phyloP scores from a whole-genome alignment of 495 filamentous ascomycete genomes.

The Melanomma pulvis-pyrius region DNA sequence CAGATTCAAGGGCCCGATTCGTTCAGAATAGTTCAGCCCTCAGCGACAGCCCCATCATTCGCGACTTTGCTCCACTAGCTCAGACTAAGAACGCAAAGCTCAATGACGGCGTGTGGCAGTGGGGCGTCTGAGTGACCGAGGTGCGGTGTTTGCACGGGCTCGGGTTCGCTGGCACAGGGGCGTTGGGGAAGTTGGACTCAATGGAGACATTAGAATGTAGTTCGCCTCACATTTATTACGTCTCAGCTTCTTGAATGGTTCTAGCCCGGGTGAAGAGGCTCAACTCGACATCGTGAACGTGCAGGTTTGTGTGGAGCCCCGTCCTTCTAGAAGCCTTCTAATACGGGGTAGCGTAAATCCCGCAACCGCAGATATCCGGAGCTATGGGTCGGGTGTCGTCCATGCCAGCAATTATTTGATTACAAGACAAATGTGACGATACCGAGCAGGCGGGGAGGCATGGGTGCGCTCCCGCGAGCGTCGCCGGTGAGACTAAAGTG shows the following conservation, averaged over 20 bases:
- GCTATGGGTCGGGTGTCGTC: background rate
- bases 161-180: background rate
- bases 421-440: background rate
- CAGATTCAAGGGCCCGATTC: background rate
- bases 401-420: background rate
- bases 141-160: background rate
- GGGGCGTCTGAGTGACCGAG: conserved; percentile 9
- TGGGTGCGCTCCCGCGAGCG: background rate
- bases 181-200: background rate
- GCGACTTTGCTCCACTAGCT: conserved; percentile 15
- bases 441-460: background rate
- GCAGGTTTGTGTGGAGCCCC: background rate
- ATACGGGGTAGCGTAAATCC: background rate
- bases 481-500: conserved; percentile 7
- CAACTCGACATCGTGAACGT: background rate
- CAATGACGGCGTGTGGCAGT: conserved; percentile 29
- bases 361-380: conserved; percentile 2
- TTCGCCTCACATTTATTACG: background rate
- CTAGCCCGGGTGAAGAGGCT: background rate
- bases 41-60: conserved; percentile 27
- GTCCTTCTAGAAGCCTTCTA: conserved; percentile 11
- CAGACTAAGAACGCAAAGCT: conserved; percentile 21
- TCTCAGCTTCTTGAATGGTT: background rate
- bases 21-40: conserved; percentile 16
- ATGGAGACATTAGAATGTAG: background rate